phyloP scores from a whole-genome alignment of 2,329 filamentous ascomycete genomes.

The Aspergillus terreus region DNA sequence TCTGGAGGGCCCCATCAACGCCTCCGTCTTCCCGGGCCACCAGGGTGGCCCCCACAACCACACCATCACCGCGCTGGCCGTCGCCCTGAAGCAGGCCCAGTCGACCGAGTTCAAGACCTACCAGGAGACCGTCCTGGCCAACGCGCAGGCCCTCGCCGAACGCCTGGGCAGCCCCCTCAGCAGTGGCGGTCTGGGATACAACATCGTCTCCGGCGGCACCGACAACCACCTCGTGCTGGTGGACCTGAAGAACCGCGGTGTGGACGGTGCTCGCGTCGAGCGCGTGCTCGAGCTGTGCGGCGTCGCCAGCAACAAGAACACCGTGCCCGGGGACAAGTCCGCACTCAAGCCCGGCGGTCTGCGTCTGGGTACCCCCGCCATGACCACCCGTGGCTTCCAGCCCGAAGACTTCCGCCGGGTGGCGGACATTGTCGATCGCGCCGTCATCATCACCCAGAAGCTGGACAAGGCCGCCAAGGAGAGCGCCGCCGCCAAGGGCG shows the following conservation, averaged over 20 bases:
- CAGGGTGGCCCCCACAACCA: slow-evolving; percentile 99
- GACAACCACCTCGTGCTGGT: slow-evolving; percentile 97
- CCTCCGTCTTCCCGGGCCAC: slow-evolving; percentile 98
- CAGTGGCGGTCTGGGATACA: slow-evolving; percentile 73
- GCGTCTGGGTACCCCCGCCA: slow-evolving; percentile 91
- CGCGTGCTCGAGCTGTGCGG: slow-evolving; percentile 86
- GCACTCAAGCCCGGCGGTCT: slow-evolving; percentile 90
- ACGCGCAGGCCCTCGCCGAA: slow-evolving; percentile 85
- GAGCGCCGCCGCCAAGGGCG: slow-evolving; percentile 75
- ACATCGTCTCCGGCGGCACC: slow-evolving; percentile 89
- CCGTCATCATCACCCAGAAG: slow-evolving; percentile 72
- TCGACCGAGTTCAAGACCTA: slow-evolving; percentile 89
- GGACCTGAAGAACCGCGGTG: slow-evolving; percentile 79
- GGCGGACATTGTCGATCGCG: slow-evolving; percentile 79
- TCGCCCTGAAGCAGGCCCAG: slow-evolving; percentile 91
- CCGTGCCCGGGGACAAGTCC: slow-evolving; percentile 90
- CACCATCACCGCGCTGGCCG: slow-evolving; percentile 94
- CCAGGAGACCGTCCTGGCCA: slow-evolving; percentile 86
- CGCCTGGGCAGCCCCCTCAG: slow-evolving; percentile 67
- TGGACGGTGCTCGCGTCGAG: slow-evolving; percentile 92
- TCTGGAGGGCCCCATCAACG: slow-evolving; percentile 94
- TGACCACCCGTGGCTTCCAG: slow-evolving; percentile 93
- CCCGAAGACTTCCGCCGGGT: slow-evolving; percentile 84
- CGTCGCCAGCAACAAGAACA: slow-evolving; percentile 99
- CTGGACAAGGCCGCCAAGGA: slow-evolving; percentile 65